These are phyloP conservation scores for Aspergillus udagawae DNA, from an alignment of 2,329 filamentous ascomycete species.

Conservation along the genomic window DNA sequence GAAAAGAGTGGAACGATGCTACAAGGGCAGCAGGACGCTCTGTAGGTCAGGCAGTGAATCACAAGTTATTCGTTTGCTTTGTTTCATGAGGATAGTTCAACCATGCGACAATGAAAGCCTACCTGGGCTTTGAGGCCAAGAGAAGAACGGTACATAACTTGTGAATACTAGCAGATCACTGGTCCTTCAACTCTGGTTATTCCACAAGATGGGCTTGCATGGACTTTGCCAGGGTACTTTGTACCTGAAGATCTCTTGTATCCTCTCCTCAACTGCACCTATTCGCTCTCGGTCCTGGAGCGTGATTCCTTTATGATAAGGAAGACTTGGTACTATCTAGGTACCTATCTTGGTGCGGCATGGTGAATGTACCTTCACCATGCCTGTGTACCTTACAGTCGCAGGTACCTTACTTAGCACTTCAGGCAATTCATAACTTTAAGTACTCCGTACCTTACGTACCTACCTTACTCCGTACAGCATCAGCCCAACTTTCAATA, in stretches of 20 bases:
- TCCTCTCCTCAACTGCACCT: background rate
- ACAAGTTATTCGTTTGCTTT: background rate
- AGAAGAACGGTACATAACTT: background rate
- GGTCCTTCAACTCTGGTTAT: background rate
- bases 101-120: background rate
- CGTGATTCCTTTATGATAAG: background rate
- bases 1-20: background rate
- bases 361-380: too few species aligned
- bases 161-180: too few species aligned
- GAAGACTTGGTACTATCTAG: background rate
- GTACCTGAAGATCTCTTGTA: background rate
- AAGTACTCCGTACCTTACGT: too few species aligned
- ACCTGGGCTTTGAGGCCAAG: background rate
- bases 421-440: background rate
- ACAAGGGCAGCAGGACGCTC: background rate
- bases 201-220: background rate
- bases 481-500: slow-evolving; percentile 17
- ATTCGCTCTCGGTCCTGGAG: background rate
- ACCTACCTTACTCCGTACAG: background rate
- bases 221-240: background rate
- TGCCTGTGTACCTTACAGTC: too few species aligned
- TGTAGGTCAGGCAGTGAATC: background rate
- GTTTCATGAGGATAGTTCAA: background rate
- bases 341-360: background rate
- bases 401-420: too few species aligned